A percentile compares a stretch with the other conserved stretches of the same genome.
phyloP scores from a whole-genome alignment of 495 filamentous ascomycete species.

The Penicillium macrosclerotiorum region DNA sequence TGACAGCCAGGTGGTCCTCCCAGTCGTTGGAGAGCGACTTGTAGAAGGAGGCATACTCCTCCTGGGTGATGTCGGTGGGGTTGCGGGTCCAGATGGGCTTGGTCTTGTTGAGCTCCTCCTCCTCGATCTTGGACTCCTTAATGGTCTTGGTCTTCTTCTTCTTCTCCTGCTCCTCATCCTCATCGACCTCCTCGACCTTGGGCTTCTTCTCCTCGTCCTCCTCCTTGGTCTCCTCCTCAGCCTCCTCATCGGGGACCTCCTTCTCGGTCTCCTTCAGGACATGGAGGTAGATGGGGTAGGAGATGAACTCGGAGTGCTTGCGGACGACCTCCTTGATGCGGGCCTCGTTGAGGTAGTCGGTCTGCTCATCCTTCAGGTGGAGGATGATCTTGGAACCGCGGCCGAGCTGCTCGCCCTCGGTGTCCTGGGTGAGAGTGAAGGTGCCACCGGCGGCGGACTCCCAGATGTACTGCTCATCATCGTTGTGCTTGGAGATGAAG shows the following conservation, averaged over 20 bases:
- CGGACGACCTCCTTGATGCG: conserved; percentile 99
- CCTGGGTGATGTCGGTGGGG: conserved; percentile 88
- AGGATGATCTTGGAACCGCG: conserved; percentile 98
- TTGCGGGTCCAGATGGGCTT: conserved; percentile 99
- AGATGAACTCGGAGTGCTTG: conserved; percentile 99
- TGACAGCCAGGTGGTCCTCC: conserved; percentile 99
- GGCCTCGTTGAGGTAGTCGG: conserved; percentile 95
- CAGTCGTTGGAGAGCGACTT: conserved; percentile 99
- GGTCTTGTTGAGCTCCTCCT: conserved; percentile 99
- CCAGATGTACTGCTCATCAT: conserved; percentile 99
- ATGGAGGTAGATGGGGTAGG: conserved; percentile 99
- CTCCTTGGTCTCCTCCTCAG: conserved; percentile 71
- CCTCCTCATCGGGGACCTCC: conserved; percentile 97
- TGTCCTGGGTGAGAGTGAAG: conserved; percentile 90
- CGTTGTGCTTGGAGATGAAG: conserved; percentile 96
- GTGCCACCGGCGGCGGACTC: conserved; percentile 97
- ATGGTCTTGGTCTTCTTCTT: conserved; percentile 97
- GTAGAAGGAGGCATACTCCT: conserved; percentile 99
- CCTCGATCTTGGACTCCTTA: conserved; percentile 97
- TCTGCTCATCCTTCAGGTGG: conserved; percentile 98
- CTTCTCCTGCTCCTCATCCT: conserved; percentile 79
- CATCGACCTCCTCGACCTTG: conserved; percentile 72
- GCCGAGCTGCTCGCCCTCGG: conserved; percentile 83
- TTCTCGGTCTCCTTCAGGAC: conserved; percentile 98
- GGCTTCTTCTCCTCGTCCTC: conserved; percentile 83